Evolutionary conservation across 2,329 filamentous ascomycete genomes (phyloP), one percentile per base, ranked within the genome.

Genomic region (Botryosphaeria dothidea): DNA sequence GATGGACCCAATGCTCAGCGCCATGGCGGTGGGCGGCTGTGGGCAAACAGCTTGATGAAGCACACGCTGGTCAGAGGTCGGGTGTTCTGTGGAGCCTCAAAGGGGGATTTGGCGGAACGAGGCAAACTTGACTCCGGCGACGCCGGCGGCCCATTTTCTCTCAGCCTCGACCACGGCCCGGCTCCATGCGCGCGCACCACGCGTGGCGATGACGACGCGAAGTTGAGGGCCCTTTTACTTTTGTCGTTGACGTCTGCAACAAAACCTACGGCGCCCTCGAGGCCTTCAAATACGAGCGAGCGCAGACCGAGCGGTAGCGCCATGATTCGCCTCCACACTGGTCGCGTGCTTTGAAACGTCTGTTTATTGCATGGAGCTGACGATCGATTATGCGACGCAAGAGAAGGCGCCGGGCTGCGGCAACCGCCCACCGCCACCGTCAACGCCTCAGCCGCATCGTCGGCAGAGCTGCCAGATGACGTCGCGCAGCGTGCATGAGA

Each of bases 1-100:
- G 48, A 75, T 23, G n/a, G 71, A 63, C n/a, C 62, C 65, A 27
- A 74, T 48, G 29, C 45, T 62, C 17, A 62, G 25, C 27, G 19
- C 58, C 64, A 66, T 66, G 57, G 41, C 27, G 63, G 9, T 23
- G 27, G 36, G 45, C 25, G 19, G 52, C 52, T 43, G 31, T 13
- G 15, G 41, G 34, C 3, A 15, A 60, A 27, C 29, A 41, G 29
- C 25, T 19, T 25, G 19, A n/a, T 48, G 41, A 29, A 25, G 43
- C 43, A 21, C n/a, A n/a, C n/a, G 31, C 7, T 34, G 31, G 31
- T 34, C 31, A 15, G 25, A 41, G 19, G 11, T 23, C n/a, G 31
- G 46, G 46, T 15, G 23, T 25, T 11, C 46, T 31, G 46, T 51
- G 46, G 46, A 51, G 46, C 46, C 17, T 13, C 19, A 19, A 46